Evolutionary conservation across 148 eudicot genomes (phyloP).

Genomic region (Hydrangea macrophylla): DNA sequence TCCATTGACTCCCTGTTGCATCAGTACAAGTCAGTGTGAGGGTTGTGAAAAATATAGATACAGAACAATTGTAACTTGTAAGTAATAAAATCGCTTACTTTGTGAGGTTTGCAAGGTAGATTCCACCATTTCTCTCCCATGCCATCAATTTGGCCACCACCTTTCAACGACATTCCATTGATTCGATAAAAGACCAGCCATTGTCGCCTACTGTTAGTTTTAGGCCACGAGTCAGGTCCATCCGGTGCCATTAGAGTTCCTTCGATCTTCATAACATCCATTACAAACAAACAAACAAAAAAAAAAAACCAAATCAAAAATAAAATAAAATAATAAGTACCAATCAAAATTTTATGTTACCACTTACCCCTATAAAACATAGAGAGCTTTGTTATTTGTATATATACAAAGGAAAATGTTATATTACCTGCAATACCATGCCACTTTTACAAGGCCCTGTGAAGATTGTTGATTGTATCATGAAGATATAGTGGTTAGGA

Average conservation of each 20-base stretch:
- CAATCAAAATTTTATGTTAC: background rate
- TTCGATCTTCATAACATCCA: slow-evolving; percentile 52
- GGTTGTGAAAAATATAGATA: background rate
- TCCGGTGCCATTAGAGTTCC: slow-evolving; percentile 85
- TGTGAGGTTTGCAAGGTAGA: slow-evolving; percentile 96
- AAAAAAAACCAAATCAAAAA: background rate
- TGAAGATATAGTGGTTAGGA: slow-evolving; percentile 49
- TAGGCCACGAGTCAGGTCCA: slow-evolving; percentile 88
- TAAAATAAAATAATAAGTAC: background rate
- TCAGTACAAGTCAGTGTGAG: background rate
- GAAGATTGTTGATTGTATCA: slow-evolving; percentile 76
- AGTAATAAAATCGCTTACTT: slow-evolving; percentile 32
- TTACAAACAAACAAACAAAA: too few species aligned
- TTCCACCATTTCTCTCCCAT: slow-evolving; percentile 95
- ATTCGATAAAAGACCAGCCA: slow-evolving; percentile 81
- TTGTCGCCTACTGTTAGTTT: slow-evolving; percentile 53
- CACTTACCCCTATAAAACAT: too few species aligned
- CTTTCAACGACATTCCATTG: slow-evolving; percentile 69
- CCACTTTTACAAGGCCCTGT: slow-evolving; percentile 69
- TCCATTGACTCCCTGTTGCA: slow-evolving; percentile 67
- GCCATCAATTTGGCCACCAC: slow-evolving; percentile 81
- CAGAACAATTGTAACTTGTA: background rate
- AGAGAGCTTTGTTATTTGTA: background rate
- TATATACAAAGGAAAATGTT: background rate
- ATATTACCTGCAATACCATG: slow-evolving; percentile 22